A percentile compares a stretch with the other conserved stretches of the same genome.
These are phyloP conservation scores for Aspergillus niger DNA, from an alignment of 2,329 filamentous ascomycete genomes.

Conservation along the genomic window DNA sequence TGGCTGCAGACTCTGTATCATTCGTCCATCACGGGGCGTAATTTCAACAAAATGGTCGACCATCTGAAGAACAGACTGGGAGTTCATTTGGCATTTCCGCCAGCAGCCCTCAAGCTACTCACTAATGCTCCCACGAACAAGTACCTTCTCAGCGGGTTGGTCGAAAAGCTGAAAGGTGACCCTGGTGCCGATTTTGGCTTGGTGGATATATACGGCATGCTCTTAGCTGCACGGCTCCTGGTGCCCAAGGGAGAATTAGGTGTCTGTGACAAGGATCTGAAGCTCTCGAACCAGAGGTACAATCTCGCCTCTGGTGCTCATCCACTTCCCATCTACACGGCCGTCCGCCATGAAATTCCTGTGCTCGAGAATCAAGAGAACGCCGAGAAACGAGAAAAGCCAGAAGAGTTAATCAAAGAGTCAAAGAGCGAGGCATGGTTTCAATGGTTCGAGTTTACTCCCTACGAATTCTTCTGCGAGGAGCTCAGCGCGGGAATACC, in stretches of 20 bases:
- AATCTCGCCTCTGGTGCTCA: conserved; percentile 76
- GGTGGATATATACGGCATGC: conserved; percentile 87
- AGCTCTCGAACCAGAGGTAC: conserved; percentile 81
- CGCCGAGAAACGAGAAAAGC: conserved; percentile 28
- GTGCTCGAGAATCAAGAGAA: conserved; percentile 49
- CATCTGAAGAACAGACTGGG: conserved; percentile 84
- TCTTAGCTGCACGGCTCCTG: conserved; percentile 80
- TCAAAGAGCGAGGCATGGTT: conserved; percentile 77
- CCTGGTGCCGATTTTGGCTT: conserved; percentile 79
- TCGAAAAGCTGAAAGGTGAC: conserved; percentile 88
- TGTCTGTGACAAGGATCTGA: conserved; percentile 77
- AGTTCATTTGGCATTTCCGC: conserved; percentile 90
- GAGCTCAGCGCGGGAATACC: conserved; percentile 90
- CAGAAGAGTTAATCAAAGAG: conserved; percentile 47
- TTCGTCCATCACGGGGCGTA: conserved; percentile 71
- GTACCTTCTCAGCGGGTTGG: conserved; percentile 79
- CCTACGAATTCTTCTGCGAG: conserved; percentile 94
- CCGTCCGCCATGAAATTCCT: conserved; percentile 93
- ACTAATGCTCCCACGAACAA: conserved; percentile 93
- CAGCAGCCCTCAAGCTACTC: conserved; percentile 75
- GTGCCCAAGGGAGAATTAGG: conserved; percentile 82
- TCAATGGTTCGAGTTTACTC: conserved; percentile 96
- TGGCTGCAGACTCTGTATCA: conserved; percentile 91
- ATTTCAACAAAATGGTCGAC: conserved; percentile 70
- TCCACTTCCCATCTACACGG: conserved; percentile 92